Evolutionary conservation across 768 basidiomycete species (phyloP).

Genomic region (Dictyophora rubrovolvata): DNA sequence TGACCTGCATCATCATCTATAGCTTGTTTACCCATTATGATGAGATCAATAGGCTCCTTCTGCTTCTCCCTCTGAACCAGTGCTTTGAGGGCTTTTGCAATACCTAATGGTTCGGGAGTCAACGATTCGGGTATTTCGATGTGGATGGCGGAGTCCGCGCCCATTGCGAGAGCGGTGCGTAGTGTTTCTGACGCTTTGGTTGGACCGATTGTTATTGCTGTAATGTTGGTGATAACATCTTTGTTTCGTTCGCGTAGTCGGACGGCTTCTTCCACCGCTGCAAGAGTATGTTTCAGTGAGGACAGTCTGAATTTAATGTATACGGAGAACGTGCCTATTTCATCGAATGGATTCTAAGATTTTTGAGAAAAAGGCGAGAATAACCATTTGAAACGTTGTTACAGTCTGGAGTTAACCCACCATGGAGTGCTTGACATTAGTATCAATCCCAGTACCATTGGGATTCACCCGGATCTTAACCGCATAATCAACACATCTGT

Average conservation of each 20-base stretch:
- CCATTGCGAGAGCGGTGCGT: conserved; percentile 96
- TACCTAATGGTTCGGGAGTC: conserved; percentile 79
- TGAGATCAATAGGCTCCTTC: conserved; percentile 59
- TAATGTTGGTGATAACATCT: conserved; percentile 72
- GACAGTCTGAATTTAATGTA: background rate
- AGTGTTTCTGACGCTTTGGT: conserved; percentile 83
- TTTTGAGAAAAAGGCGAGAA: background rate
- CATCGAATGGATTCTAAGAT: conserved; percentile 90
- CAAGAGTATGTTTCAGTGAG: background rate
- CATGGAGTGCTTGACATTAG: conserved; percentile 98
- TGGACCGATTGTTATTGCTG: conserved; percentile 89
- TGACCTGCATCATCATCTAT: conserved; percentile 95
- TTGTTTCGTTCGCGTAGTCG: conserved; percentile 82
- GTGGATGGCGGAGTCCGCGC: conserved; percentile 88
- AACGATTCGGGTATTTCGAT: conserved; percentile 70
- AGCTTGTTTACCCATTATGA: conserved; percentile 96
- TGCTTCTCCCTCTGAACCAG: conserved; percentile 55
- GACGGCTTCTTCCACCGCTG: conserved; percentile 95
- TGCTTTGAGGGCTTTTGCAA: conserved; percentile 77
- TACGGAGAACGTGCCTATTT: conserved; percentile 64
- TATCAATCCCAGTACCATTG: conserved; percentile 90
- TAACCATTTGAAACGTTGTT: background rate
- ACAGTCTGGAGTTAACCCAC: conserved; percentile 32
- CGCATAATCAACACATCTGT: conserved; percentile 89
- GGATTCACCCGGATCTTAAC: conserved; percentile 98